These are phyloP conservation scores for Oryza officinalis DNA, from an alignment of 176 grass and related monocot species.

Conservation along the genomic window DNA sequence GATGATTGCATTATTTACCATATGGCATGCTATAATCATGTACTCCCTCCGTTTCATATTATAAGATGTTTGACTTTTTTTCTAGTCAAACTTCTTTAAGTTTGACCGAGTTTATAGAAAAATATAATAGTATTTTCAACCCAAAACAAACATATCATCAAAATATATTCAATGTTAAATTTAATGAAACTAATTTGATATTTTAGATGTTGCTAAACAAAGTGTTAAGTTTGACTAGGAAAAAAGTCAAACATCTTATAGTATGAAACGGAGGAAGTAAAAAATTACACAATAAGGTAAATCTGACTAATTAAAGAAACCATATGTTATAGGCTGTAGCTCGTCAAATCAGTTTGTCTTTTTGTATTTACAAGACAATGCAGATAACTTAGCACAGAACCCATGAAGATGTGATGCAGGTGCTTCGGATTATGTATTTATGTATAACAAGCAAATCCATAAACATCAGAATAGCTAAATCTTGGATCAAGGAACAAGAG, in stretches of 20 bases:
- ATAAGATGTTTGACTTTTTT: too few species aligned
- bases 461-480: neutral
- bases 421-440: conserved; percentile 2
- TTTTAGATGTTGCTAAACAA: too few species aligned
- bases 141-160: too few species aligned
- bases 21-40: neutral
- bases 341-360: conserved; percentile 5
- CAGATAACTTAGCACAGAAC: neutral
- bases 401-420: neutral
- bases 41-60: too few species aligned
- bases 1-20: conserved; percentile 11
- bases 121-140: too few species aligned
- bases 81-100: too few species aligned
- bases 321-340: neutral
- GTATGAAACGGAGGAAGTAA: too few species aligned
- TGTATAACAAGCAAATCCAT: neutral
- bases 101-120: too few species aligned
- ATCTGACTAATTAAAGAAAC: neutral
- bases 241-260: too few species aligned
- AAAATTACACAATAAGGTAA: neutral
- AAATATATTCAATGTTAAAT: too few species aligned
- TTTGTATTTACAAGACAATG: neutral
- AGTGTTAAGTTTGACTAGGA: too few species aligned
- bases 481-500: neutral
- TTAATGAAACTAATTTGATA: too few species aligned